Evolutionary conservation across 306 rosid genomes (phyloP).

Genomic region (Citrullus colocynthis): DNA sequence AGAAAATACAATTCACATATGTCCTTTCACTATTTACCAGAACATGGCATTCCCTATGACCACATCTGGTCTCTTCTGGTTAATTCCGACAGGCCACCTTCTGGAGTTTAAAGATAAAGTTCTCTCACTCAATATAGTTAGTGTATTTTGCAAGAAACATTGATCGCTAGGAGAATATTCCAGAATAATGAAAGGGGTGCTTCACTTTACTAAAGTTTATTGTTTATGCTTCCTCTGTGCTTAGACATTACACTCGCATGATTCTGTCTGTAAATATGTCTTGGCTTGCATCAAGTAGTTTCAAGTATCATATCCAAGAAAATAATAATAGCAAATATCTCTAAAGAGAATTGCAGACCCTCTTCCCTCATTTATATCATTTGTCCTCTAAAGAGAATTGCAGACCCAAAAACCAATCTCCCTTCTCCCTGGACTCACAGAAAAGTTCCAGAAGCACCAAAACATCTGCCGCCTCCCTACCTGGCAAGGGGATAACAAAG

Average conservation of each 20-base stretch:
- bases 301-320: not conserved
- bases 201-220: not conserved
- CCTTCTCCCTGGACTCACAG: not conserved
- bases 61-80: not conserved
- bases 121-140: not conserved
- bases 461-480: not conserved
- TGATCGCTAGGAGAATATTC: not conserved
- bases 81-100: not conserved
- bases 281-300: not conserved
- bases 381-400: too few relatives aligned
- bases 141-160: not conserved
- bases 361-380: too few relatives aligned
- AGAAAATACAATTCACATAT: not conserved
- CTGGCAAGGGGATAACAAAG: not conserved
- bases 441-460: not conserved
- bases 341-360: not conserved
- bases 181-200: not conserved
- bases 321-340: not conserved
- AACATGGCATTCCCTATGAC: not conserved
- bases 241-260: not conserved
- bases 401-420: not conserved
- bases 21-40: not conserved
- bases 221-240: not conserved
- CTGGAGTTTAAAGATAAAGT: not conserved
- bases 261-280: not conserved